phyloP scores from a whole-genome alignment of 148 eudicot species.

The Fagopyrum tataricum region DNA sequence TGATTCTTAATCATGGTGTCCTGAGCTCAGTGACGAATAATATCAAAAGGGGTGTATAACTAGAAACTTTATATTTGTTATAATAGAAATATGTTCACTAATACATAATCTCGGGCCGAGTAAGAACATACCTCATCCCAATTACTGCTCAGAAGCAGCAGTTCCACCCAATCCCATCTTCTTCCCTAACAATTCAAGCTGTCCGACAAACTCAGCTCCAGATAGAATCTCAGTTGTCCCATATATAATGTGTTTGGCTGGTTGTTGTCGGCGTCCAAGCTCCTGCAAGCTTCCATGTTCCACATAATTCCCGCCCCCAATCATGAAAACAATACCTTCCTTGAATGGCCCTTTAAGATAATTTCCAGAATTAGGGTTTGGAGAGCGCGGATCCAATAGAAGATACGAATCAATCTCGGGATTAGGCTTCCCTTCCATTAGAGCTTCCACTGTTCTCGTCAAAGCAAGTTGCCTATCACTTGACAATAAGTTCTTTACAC shows the following conservation, averaged over 20 bases:
- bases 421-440: conserved; percentile 93
- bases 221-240: conserved; percentile 81
- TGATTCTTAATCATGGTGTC: no score
- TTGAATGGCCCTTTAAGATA: conserved; percentile 88
- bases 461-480: conserved; percentile 78
- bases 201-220: conserved; percentile 84
- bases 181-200: conserved; percentile 65
- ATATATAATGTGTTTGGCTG: conserved; percentile 60
- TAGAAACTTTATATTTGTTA: no score
- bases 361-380: conserved; percentile 76
- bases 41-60: not conserved
- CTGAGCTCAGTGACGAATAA: not conserved
- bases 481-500: conserved; percentile 80
- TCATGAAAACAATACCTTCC: conserved; percentile 96
- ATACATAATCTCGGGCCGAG: no score
- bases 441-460: conserved; percentile 83
- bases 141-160: conserved; percentile 35
- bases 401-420: conserved; percentile 84
- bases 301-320: conserved; percentile 95
- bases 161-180: conserved; percentile 73
- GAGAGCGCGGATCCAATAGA: conserved; percentile 91
- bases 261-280: conserved; percentile 67
- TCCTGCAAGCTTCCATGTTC: conserved; percentile 91
- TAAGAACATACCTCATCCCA: not conserved
- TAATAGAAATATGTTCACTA: no score